These are phyloP conservation scores for Apiospora aurea DNA, from an alignment of 2,329 filamentous ascomycete species.

Conservation along the genomic window DNA sequence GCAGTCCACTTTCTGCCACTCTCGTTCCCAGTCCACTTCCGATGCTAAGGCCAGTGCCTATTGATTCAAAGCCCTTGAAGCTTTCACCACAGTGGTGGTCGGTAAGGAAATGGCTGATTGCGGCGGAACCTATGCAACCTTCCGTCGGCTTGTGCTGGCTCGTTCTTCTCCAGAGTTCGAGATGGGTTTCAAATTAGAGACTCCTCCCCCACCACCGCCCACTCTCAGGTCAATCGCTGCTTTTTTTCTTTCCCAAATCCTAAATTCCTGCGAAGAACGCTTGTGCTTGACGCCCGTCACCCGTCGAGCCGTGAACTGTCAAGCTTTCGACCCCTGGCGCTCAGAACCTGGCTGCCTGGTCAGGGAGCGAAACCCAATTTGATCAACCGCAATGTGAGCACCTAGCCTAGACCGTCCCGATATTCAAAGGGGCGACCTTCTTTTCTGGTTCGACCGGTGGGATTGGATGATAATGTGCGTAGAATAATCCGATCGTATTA, in stretches of 20 bases:
- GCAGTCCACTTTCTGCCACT: neutral
- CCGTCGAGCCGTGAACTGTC: neutral
- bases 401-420: neutral
- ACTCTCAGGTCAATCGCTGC: neutral
- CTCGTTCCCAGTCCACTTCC: neutral
- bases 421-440: neutral
- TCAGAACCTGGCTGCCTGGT: neutral
- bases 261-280: neutral
- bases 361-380: neutral
- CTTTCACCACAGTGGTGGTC: conserved; percentile 10
- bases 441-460: neutral
- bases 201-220: neutral
- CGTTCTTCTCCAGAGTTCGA: conserved; percentile 19
- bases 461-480: conserved; percentile 2
- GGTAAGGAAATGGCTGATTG: conserved; percentile 11
- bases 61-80: neutral
- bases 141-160: conserved; percentile 16
- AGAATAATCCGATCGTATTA: conserved; percentile 15
- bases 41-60: neutral
- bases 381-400: neutral
- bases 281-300: neutral
- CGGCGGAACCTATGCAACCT: conserved; percentile 15
- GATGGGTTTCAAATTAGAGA: conserved; percentile 21
- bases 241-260: neutral
- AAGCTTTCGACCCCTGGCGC: neutral